Evolutionary conservation across 1,284 basidiomycete genomes (phyloP).

Genomic region (Pseudozyma tsukubaensis): DNA sequence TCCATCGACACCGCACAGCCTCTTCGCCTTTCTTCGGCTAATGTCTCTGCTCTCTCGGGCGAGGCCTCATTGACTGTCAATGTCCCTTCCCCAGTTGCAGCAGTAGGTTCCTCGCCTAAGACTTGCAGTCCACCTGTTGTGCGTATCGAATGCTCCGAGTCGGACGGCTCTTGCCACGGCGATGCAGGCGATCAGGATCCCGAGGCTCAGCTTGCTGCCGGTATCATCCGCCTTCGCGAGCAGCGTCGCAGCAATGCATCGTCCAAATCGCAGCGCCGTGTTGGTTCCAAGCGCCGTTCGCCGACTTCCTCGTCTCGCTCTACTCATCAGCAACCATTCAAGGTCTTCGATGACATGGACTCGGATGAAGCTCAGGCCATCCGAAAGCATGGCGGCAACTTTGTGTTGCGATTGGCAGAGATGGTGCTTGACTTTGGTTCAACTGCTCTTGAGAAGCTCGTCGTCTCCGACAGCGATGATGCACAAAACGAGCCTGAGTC

Average conservation of each 20-base stretch:
- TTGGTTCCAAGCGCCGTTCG: conserved; percentile 14
- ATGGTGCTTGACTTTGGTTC: conserved; percentile 47
- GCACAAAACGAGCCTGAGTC: neutral
- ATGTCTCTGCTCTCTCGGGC: conserved; percentile 18
- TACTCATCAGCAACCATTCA: conserved; percentile 4
- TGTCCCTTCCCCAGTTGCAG: conserved; percentile 16
- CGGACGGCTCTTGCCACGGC: conserved; percentile 61
- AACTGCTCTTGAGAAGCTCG: conserved; percentile 31
- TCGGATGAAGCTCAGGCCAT: conserved; percentile 42
- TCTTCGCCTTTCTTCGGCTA: conserved; percentile 35
- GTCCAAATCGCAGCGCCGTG: neutral
- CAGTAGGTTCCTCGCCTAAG: conserved; percentile 16
- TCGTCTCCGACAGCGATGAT: conserved; percentile 10
- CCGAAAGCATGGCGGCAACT: conserved; percentile 31
- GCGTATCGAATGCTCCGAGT: conserved; percentile 50
- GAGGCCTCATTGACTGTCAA: conserved; percentile 6
- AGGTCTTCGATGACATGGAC: conserved; percentile 15
- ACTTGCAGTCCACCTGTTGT: conserved; percentile 25
- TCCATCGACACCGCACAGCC: conserved; percentile 54
- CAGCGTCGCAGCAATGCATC: conserved; percentile 13
- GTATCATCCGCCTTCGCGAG: conserved; percentile 45
- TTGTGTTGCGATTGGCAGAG: conserved; percentile 42
- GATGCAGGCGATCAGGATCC: conserved; percentile 60
- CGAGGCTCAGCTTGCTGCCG: conserved; percentile 57
- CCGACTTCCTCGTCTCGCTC: conserved; percentile 1